Evolutionary conservation across 1,284 basidiomycete species (phyloP), one percentile per base, ranked within the genome.

Genomic region (Ganoderma sinense): DNA sequence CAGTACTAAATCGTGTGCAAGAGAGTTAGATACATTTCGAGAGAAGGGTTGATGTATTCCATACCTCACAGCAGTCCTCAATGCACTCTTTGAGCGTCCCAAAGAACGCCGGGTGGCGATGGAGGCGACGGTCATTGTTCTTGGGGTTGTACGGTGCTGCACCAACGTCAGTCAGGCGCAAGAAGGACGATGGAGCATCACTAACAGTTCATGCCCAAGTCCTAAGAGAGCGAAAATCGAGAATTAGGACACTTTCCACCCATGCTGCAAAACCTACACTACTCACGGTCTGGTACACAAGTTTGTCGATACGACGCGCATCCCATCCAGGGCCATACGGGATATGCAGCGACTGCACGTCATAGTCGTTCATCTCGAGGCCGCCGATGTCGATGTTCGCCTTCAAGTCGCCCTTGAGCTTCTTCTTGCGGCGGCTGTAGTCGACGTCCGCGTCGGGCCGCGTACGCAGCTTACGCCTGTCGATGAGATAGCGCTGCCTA

Each of bases 311-410:
- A 64, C 86, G 82, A 53, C 83, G 80, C 1, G 88, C 86, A 75
- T 88, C 84, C 87, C 88, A 90, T 1, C 87, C 86, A 45, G 87
- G 88, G 4, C 89, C 88, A 77, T 90, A 91, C 0, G 88, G 89
- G 66, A 90, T 87, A 74, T 90, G 88, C 53, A 90, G 79, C 6
- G 84, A 83, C 0, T 82, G 81, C 14, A 88, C 85, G 71, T 90
- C 88, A 70, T 91, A 90, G 71, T 88, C 85, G 69, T 87, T 89
- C 84, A 87, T 86, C 76, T 88, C 86, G 13, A 89, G 75, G 1
- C 84, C 85, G 20, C 79, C 80, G 14, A 84, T 78, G 16, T 80
- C 79, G 0, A 71, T 76, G 31, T 85, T 82, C 2, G 78, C 80
- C 75, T 89, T 89, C 68, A 89, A 75, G 74, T 89, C 88, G 13